Evolutionary conservation across 106 monocot genomes (phyloP), one percentile per base, ranked within the genome.

Genomic region (Apostasia ramifera): DNA sequence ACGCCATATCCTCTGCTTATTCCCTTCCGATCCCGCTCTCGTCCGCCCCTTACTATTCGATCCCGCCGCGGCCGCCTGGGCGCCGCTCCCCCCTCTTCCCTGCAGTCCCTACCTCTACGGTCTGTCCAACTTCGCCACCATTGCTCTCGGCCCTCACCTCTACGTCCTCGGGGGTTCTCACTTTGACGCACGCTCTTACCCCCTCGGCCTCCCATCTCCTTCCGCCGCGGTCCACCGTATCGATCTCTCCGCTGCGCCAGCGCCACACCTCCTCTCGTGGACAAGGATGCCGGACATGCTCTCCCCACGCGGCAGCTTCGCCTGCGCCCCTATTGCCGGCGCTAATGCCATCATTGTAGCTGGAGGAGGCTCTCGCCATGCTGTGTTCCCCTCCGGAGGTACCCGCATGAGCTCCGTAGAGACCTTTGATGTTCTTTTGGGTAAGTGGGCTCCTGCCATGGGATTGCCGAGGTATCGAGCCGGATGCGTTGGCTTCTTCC

Each of bases 361-460:
- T 3, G 94, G 91, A 5, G 94, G 94, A 13, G 94, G 94, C 14
- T 95, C 94, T 6, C 61, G 94, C 40, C 94, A 95, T 80, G 13
- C 74, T 1, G 67, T 86, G 80, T 88, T 78, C 65, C 91, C 88
- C 1, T 75, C 78, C 26, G 74, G 69, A 3, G 95, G 95, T 10
- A 86, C 71, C 56, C 83, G 91, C 70, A 86, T 79, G 11, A 71
- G 74, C 58, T 70, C 78, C 2, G 88, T 74, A 8, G 91, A 95
- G 66, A 44, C 55, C 2, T 76, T 74, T 13, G 80, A 84, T 43
- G 58, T 55, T 4, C 61, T 49, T 6, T 59, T 44, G 0, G 78
- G 83, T 5, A 69, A 74, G 75, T 95, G 95, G 95, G 71, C 13
- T 39, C 69, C 42, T 12, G 44, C 47, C 57, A 71, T 67, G 6